A percentile compares a stretch with the other conserved stretches of the same genome.
phyloP scores from a whole-genome alignment of 1,284 basidiomycete genomes.

The Macrocybe sp. region DNA sequence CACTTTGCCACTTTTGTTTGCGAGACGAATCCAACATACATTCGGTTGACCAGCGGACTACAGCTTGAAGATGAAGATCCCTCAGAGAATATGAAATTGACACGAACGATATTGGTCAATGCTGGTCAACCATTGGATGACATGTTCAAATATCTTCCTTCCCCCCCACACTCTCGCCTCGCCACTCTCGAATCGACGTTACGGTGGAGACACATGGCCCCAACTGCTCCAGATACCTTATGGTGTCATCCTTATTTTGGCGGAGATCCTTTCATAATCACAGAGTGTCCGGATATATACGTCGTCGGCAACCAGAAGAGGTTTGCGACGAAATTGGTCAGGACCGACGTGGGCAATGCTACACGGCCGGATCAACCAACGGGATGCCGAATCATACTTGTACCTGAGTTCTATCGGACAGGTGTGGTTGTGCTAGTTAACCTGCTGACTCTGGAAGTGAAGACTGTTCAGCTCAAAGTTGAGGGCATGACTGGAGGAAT shows the following conservation, averaged over 20 bases:
- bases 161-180: slow-evolving; percentile 63
- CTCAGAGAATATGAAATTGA: slow-evolving; percentile 18
- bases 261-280: slow-evolving; percentile 87
- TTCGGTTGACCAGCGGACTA: slow-evolving; percentile 43
- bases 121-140: slow-evolving; percentile 95
- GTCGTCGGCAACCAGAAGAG: slow-evolving; percentile 89
- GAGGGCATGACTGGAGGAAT: slow-evolving; percentile 30
- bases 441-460: slow-evolving; percentile 46
- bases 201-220: slow-evolving; percentile 93
- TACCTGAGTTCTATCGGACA: slow-evolving; percentile 79
- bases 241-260: slow-evolving; percentile 96
- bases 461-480: slow-evolving; percentile 36
- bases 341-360: slow-evolving; percentile 28
- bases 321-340: slow-evolving; percentile 73
- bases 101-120: slow-evolving; percentile 69
- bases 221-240: slow-evolving; percentile 96
- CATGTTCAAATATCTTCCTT: slow-evolving; percentile 87
- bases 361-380: slow-evolving; percentile 15
- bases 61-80: slow-evolving; percentile 15
- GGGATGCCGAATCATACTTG: slow-evolving; percentile 70
- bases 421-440: slow-evolving; percentile 57
- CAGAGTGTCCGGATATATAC: slow-evolving; percentile 84
- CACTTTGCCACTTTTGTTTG: slow-evolving; percentile 65
- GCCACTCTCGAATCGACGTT: slow-evolving; percentile 78
- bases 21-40: slow-evolving; percentile 90